Base-by-base conservation (phyloP, 768 basidiomycete species). In the Coprinopsis sp. region DNA sequence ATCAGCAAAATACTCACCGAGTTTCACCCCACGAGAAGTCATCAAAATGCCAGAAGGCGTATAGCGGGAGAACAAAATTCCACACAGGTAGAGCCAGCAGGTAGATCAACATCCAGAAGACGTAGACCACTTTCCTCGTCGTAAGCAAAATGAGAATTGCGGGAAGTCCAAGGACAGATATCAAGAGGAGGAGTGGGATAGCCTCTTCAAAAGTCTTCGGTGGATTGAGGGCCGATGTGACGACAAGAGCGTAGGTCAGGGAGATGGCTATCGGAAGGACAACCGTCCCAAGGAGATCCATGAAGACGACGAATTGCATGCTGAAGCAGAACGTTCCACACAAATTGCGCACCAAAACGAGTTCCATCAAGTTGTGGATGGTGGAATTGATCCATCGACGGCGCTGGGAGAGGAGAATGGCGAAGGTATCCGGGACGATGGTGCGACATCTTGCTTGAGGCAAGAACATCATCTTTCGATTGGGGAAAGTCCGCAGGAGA, bases 1-100 rank as follows among this genome's bases (percentile, higher is more conserved):
- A 39, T 34, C 18, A 19, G 3, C 18, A 33, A 25, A 6, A 49
- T 34, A 38, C 82, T 45, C 58, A 91, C 91, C 94, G 83, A 16
- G 96, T 99, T 68, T 97, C 92, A 58, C 96, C 96, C 96, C 96
- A 99, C 23, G 91, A 93, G 68, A 99, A 98, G 67, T 99, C 96
- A 54, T 98, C 95, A 64, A 99, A 97, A 66, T 98, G 94, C 92
- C 93, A 96, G 64, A 98, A 98, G 12, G 94, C 87, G 66, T 99
- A 99, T 7, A 96, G 71, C 10, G 95, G 94, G 3, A 97, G 74
- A 34, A 95, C 70, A 53, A 95, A 87, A 64, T 97, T 97, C 96
- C 96, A 99, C 24, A 99, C 76, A 0, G 96, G 96, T 31, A 99
- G 71, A 23, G 96, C 93, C 41, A 82, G 47, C 11, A 99, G 78